Evolutionary conservation across 106 monocot genomes (phyloP).

Genomic region (Amphibolis antarctica): DNA sequence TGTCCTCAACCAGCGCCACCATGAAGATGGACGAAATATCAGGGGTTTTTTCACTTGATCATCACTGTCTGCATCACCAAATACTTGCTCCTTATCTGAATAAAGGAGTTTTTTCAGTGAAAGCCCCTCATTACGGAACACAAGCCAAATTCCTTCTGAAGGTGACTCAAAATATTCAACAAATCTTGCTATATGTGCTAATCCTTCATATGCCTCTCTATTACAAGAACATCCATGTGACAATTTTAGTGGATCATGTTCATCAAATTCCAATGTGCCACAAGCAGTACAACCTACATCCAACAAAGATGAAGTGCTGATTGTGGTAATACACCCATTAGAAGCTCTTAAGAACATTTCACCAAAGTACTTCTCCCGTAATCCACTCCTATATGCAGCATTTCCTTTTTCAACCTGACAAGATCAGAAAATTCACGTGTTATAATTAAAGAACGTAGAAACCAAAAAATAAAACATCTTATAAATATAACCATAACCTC

Average conservation of each 20-base stretch:
- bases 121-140: slow-evolving; percentile 64
- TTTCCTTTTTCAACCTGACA: slow-evolving; percentile 72
- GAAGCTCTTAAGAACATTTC: slow-evolving; percentile 80
- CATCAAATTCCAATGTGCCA: slow-evolving; percentile 9
- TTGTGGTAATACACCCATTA: slow-evolving; percentile 14
- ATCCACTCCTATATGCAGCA: slow-evolving; percentile 66
- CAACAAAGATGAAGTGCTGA: slow-evolving; percentile 9
- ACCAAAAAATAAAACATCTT: neutral
- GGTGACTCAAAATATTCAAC: slow-evolving; percentile 82
- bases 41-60: slow-evolving; percentile 22
- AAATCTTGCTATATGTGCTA: slow-evolving; percentile 84
- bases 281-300: slow-evolving; percentile 17
- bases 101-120: slow-evolving; percentile 75
- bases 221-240: neutral
- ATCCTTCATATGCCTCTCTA: slow-evolving; percentile 26
- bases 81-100: slow-evolving; percentile 42
- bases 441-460: neutral
- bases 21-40: slow-evolving; percentile 58
- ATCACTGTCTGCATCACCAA: slow-evolving; percentile 24
- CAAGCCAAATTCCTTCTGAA: slow-evolving; percentile 82
- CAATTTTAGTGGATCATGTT: neutral
- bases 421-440: neutral
- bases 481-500: neutral
- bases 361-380: slow-evolving; percentile 91
- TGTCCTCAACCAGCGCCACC: slow-evolving; percentile 88